Percentiles rank a stretch among this genome's conserved stretches.
phyloP scores from a whole-genome alignment of 192 early-diverging fungal genomes.

The Phlyctochytrium arcticum region DNA sequence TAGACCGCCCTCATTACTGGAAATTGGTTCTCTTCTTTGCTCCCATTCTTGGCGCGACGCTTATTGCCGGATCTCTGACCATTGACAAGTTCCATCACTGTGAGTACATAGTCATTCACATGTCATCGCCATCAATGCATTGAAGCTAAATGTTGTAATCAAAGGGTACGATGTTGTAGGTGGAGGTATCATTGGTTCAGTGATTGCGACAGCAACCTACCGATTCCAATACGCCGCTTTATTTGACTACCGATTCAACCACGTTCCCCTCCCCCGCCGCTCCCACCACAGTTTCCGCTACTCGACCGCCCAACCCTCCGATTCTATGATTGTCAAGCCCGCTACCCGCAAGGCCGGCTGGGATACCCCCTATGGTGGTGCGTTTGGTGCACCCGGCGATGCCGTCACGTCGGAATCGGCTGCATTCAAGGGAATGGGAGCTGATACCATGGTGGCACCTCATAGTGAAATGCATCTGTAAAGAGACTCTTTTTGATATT shows the following conservation, averaged over 20 bases:
- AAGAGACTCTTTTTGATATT: too few relatives aligned
- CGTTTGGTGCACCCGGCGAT: conserved; percentile 1
- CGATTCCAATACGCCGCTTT: conserved; percentile 14
- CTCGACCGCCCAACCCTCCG: not conserved
- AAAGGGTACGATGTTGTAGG: conserved; percentile 7
- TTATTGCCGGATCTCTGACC: conserved; percentile 12
- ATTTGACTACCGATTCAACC: conserved; percentile 19
- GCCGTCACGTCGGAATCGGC: too few relatives aligned
- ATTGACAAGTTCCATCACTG: conserved; percentile 18
- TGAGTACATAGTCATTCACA: not conserved
- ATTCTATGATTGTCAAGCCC: not conserved
- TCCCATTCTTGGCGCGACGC: conserved; percentile 16
- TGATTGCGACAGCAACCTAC: conserved; percentile 4
- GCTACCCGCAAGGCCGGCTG: conserved; percentile 16
- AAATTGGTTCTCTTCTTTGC: conserved; percentile 18
- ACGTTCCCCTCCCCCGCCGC: conserved; percentile 1
- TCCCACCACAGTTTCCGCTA: not conserved
- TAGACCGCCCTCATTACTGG: conserved; percentile 6
- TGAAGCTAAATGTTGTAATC: not conserved
- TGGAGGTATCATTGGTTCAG: conserved; percentile 14
- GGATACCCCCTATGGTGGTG: not conserved
- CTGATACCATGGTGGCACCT: too few relatives aligned
- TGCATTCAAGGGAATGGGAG: too few relatives aligned
- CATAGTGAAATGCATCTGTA: too few relatives aligned
- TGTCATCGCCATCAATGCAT: not conserved